Evolutionary conservation across 345 rosid genomes (phyloP).

Genomic region (Brassica nigra): DNA sequence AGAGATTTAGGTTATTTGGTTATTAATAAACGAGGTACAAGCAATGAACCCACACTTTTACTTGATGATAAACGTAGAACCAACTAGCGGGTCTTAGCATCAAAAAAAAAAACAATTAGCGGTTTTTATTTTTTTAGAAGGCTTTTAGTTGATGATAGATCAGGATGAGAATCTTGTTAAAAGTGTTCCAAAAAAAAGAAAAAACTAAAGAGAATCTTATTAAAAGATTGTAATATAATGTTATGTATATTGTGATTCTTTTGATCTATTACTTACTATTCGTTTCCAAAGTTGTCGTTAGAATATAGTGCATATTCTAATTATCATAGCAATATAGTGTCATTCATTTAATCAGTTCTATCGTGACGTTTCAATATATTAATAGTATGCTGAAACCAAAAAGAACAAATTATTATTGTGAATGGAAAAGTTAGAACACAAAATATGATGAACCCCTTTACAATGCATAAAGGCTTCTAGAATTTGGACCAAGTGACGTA

Average conservation of each 20-base stretch:
- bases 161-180: neutral
- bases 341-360: neutral
- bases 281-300: neutral
- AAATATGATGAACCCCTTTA: constrained; percentile 8
- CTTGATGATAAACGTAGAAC: too few species aligned
- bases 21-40: too few species aligned
- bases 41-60: too few species aligned
- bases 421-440: neutral
- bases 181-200: too few species aligned
- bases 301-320: neutral
- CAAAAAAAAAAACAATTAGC: too few species aligned
- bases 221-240: neutral
- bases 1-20: too few species aligned
- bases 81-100: too few species aligned
- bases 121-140: too few species aligned
- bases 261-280: neutral
- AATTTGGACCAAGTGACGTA: constrained; percentile 24
- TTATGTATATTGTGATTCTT: neutral
- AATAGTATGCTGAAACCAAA: neutral
- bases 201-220: neutral
- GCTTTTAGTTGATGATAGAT: neutral
- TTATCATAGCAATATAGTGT: neutral
- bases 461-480: constrained; percentile 21
- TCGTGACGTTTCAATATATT: neutral
- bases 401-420: neutral